phyloP scores from a whole-genome alignment of 345 rosid genomes.

The Euclidium syriacum region DNA sequence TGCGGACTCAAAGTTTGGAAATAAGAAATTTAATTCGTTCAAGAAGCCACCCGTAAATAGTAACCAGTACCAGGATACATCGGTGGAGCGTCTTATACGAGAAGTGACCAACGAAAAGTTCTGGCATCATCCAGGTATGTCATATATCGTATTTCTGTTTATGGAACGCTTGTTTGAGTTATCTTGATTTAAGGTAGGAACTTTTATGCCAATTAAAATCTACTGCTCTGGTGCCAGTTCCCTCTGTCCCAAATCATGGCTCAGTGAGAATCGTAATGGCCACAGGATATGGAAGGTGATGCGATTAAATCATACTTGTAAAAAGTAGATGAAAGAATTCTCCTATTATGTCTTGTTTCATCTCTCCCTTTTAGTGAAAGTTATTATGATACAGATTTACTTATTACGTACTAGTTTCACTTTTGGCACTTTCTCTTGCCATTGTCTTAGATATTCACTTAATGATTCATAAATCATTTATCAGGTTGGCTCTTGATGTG shows the following conservation, averaged over 20 bases:
- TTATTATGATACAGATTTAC: neutral
- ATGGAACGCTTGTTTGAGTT: slow-evolving; percentile 15
- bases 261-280: slow-evolving; percentile 34
- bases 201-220: slow-evolving; percentile 30
- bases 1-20: slow-evolving; percentile 61
- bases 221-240: slow-evolving; percentile 34
- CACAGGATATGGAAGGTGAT: slow-evolving; percentile 38
- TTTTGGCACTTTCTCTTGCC: neutral
- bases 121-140: slow-evolving; percentile 67
- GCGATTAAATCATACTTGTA: slow-evolving; percentile 27
- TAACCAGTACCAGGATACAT: slow-evolving; percentile 76
- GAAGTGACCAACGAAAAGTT: slow-evolving; percentile 93
- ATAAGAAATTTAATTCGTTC: slow-evolving; percentile 57
- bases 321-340: slow-evolving; percentile 23
- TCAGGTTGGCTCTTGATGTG: slow-evolving; percentile 3
- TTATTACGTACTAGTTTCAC: neutral
- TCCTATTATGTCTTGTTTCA: neutral
- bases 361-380: neutral
- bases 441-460: neutral
- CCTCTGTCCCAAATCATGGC: slow-evolving; percentile 31
- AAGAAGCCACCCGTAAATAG: slow-evolving; percentile 48
- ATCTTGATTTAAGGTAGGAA: slow-evolving; percentile 29
- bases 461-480: neutral
- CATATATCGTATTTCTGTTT: slow-evolving; percentile 3
- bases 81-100: slow-evolving; percentile 98